Evolutionary conservation across 768 basidiomycete species (phyloP).

Genomic region (Boletus rubropictus): DNA sequence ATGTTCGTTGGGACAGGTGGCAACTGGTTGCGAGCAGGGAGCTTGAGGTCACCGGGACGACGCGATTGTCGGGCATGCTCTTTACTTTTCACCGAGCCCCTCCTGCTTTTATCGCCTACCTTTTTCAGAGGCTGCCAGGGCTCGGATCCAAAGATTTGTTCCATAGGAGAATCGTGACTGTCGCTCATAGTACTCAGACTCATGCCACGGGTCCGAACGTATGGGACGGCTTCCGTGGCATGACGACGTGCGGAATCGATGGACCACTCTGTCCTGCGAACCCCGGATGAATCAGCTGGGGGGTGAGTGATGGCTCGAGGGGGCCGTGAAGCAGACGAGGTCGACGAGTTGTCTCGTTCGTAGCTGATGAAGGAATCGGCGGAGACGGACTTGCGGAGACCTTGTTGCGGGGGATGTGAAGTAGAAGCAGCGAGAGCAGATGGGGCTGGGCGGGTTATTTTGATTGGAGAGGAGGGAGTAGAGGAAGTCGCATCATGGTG

Average conservation of each 20-base stretch:
- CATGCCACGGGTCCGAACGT: conserved; percentile 47
- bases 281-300: conserved; percentile 32
- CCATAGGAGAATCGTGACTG: conserved; percentile 33
- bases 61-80: conserved; percentile 39
- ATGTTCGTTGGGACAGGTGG: conserved; percentile 28
- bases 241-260: conserved; percentile 23
- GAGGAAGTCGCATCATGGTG: conserved; percentile 40
- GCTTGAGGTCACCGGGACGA: conserved; percentile 56
- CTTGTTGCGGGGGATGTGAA: conserved; percentile 23
- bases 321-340: conserved; percentile 31
- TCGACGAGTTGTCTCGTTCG: conserved; percentile 33
- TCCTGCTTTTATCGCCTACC: conserved; percentile 40
- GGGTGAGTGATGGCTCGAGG: conserved; percentile 36
- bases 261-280: conserved; percentile 26
- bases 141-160: conserved; percentile 50
- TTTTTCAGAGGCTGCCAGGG: conserved; percentile 41
- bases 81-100: conserved; percentile 43
- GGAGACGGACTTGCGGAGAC: conserved; percentile 68
- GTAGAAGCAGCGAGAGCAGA: conserved; percentile 12
- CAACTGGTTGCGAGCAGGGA: conserved; percentile 49
- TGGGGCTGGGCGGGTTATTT: conserved; percentile 2
- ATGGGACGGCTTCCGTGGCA: conserved; percentile 25
- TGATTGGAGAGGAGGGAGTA: conserved; percentile 35
- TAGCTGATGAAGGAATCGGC: conserved; percentile 67
- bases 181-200: conserved; percentile 49